Evolutionary conservation across 2,329 filamentous ascomycete species (phyloP).

Genomic region (Calonectria pauciramosa): DNA sequence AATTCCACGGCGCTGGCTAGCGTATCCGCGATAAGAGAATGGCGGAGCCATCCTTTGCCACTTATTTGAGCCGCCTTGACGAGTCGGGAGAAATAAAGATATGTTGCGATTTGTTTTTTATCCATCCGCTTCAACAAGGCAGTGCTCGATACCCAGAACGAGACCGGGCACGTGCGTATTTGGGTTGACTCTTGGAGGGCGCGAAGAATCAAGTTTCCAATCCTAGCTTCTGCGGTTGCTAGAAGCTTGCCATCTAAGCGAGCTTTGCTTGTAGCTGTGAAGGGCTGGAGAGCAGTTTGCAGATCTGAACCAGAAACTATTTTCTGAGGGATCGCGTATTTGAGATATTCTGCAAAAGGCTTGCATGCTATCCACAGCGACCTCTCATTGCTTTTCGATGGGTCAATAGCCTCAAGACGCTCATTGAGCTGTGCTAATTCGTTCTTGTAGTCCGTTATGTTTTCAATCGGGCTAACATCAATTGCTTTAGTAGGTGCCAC

Average conservation of each 20-base stretch:
- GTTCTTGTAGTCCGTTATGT: background rate
- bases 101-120: background rate
- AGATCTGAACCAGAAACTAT: constrained; percentile 28
- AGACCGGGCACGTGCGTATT: background rate
- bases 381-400: background rate
- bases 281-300: constrained; percentile 13
- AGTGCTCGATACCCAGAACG: background rate
- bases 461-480: background rate
- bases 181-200: background rate
- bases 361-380: constrained; percentile 22
- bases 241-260: background rate
- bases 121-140: background rate
- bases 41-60: background rate
- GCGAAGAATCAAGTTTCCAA: background rate
- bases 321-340: constrained; percentile 27
- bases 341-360: constrained; percentile 22
- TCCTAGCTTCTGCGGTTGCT: background rate
- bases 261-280: background rate
- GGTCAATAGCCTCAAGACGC: background rate
- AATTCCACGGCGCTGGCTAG: constrained; percentile 8
- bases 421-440: constrained; percentile 1
- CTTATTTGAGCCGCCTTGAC: background rate
- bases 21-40: background rate
- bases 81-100: background rate
- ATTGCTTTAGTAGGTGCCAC: background rate